Percentiles rank a stretch among this genome's conserved stretches.
Evolutionary conservation across 768 basidiomycete species (phyloP).

Genomic region (Leccinum variicolor): DNA sequence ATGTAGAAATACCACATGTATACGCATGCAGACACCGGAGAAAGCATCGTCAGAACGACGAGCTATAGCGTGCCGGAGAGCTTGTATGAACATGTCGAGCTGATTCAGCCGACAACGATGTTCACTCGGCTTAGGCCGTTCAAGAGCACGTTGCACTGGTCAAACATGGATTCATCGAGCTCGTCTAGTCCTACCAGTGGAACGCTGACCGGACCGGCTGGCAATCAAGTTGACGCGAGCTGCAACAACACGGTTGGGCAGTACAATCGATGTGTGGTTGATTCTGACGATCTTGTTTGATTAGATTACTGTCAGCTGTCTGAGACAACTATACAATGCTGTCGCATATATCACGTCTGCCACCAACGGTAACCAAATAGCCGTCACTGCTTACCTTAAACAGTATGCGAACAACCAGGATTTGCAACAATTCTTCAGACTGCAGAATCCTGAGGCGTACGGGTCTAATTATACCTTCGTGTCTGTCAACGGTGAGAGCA

Average conservation of each 20-base stretch:
- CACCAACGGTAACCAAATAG: constrained; percentile 45
- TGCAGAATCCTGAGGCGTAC: constrained; percentile 46
- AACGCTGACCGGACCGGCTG: constrained; percentile 29
- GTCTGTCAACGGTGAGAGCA: not conserved
- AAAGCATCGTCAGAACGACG: constrained; percentile 59
- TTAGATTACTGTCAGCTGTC: constrained; percentile 48
- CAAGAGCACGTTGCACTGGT: constrained; percentile 38
- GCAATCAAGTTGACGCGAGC: constrained; percentile 41
- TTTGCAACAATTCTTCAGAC: constrained; percentile 47
- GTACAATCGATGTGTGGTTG: not conserved
- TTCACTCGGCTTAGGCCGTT: constrained; percentile 50
- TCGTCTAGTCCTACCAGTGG: constrained; percentile 2
- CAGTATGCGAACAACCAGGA: constrained; percentile 52
- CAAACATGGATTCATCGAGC: constrained; percentile 6
- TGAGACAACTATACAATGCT: constrained; percentile 55
- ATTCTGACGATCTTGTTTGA: not conserved
- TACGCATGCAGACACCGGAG: constrained; percentile 50
- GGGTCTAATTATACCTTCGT: constrained; percentile 50
- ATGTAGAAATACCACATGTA: constrained; percentile 61
- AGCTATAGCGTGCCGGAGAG: constrained; percentile 62
- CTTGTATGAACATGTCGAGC: constrained; percentile 58
- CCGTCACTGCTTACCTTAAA: constrained; percentile 53
- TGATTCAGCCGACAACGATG: constrained; percentile 71
- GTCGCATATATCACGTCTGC: constrained; percentile 43
- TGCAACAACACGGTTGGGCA: constrained; percentile 39